A percentile compares a stretch with the other conserved stretches of the same genome.
Evolutionary conservation across 2,329 filamentous ascomycete species (phyloP).

Genomic region (Esteya vermicola): DNA sequence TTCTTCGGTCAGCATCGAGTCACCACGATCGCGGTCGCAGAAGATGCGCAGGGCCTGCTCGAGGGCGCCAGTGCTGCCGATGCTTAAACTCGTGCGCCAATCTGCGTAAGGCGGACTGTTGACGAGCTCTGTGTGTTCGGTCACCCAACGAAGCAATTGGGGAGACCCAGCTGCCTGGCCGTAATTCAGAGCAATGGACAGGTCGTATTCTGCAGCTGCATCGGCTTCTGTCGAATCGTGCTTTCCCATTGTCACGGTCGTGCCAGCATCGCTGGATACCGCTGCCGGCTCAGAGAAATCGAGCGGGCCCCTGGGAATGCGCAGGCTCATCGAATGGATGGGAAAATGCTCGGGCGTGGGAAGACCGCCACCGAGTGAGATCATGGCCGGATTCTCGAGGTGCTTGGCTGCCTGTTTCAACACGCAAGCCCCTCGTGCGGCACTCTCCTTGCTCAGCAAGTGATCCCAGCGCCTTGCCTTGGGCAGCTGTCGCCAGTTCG

Average conservation of each 20-base stretch:
- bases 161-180: conserved; percentile 74
- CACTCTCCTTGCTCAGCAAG: conserved; percentile 49
- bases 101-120: conserved; percentile 78
- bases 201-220: conserved; percentile 40
- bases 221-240: conserved; percentile 49
- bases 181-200: conserved; percentile 86
- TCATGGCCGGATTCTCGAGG: conserved; percentile 68
- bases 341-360: conserved; percentile 87
- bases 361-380: conserved; percentile 84
- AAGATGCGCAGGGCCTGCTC: conserved; percentile 79
- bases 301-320: conserved; percentile 49
- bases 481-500: conserved; percentile 41
- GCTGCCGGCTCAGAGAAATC: conserved; percentile 59
- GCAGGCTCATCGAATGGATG: conserved; percentile 64
- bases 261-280: conserved; percentile 32
- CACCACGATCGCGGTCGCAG: conserved; percentile 50
- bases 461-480: conserved; percentile 71
- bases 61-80: conserved; percentile 74
- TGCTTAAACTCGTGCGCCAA: conserved; percentile 72
- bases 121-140: conserved; percentile 89
- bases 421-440: conserved; percentile 47
- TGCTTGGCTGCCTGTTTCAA: conserved; percentile 71
- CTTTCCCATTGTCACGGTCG: conserved; percentile 58
- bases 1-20: conserved; percentile 74
- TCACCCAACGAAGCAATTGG: conserved; percentile 79